These are phyloP conservation scores for Salix viminalis DNA, from an alignment of 345 rosid species.

Conservation along the genomic window DNA sequence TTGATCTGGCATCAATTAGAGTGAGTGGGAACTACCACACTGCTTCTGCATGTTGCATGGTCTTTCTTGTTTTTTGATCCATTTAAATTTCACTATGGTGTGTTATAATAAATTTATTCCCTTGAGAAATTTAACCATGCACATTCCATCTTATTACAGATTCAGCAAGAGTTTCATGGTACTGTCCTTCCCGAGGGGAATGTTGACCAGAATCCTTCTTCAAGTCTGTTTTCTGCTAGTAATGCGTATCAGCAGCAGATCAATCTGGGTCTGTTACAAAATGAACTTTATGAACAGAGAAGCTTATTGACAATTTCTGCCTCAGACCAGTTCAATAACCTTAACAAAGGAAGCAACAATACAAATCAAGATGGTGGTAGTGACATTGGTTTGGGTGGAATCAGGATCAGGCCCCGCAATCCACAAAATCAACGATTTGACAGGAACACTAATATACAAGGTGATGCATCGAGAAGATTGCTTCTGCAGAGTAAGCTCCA, in stretches of 20 bases:
- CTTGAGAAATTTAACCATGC: neutral
- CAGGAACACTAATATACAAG: constrained; percentile 29
- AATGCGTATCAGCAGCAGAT: neutral
- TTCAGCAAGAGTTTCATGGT: constrained; percentile 7
- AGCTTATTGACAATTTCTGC: constrained; percentile 15
- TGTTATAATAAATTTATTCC: neutral
- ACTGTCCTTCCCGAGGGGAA: constrained; percentile 1
- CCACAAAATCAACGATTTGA: constrained; percentile 17
- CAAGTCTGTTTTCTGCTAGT: neutral
- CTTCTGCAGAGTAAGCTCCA: constrained; percentile 38
- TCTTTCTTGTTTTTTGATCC: neutral
- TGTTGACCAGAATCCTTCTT: neutral
- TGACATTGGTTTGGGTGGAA: constrained; percentile 30
- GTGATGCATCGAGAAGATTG: constrained; percentile 54
- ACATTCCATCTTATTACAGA: constrained; percentile 17
- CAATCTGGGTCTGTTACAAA: neutral
- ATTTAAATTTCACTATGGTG: neutral
- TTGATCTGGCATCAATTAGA: constrained; percentile 5
- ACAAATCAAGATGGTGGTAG: constrained; percentile 6
- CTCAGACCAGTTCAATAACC: constrained; percentile 11
- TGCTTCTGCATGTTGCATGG: neutral
- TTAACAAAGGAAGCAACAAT: neutral
- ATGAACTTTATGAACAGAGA: neutral
- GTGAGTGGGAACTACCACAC: constrained; percentile 26
- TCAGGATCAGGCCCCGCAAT: constrained; percentile 43